Conservation (phyloP, 768 basidiomycete species). For the Clavaria fumosa region DNA sequence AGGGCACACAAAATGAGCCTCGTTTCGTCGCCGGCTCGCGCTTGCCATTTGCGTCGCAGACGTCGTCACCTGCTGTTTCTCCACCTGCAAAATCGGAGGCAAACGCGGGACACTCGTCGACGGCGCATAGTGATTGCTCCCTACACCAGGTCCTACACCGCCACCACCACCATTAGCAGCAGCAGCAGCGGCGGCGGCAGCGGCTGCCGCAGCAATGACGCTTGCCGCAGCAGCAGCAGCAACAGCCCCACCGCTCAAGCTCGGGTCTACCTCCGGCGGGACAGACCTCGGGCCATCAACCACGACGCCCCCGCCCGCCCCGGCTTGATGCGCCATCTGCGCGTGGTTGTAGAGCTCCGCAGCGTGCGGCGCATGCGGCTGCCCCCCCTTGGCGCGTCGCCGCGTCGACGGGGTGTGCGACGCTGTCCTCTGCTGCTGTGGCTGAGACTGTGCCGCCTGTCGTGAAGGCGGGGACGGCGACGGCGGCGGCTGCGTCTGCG, state of each 20-base stretch:
- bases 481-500: no score
- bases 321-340: conserved; percentile 21
- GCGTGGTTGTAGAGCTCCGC: conserved; percentile 39
- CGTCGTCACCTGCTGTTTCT: conserved; percentile 91
- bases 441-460: no score
- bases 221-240: no score
- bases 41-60: conserved; percentile 87
- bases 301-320: no score
- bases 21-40: conserved; percentile 76
- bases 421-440: no score
- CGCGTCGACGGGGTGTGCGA: conserved; percentile 9
- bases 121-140: conserved; percentile 38
- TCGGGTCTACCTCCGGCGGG: conserved; percentile 21
- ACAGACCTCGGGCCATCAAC: conserved; percentile 15
- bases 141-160: no score
- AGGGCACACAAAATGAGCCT: conserved; percentile 86
- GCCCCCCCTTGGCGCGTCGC: conserved; percentile 26
- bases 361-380: conserved; percentile 36
- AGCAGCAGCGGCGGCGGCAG: neutral
- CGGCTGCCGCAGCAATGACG: no score
- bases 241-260: conserved; percentile 25
- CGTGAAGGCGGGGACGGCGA: no score
- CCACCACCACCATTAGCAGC: no score
- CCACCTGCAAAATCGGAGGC: conserved; percentile 79
- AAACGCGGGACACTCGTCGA: conserved; percentile 38